phyloP scores from a whole-genome alignment of 192 early-diverging fungal genomes.

The Dissophora ornata region DNA sequence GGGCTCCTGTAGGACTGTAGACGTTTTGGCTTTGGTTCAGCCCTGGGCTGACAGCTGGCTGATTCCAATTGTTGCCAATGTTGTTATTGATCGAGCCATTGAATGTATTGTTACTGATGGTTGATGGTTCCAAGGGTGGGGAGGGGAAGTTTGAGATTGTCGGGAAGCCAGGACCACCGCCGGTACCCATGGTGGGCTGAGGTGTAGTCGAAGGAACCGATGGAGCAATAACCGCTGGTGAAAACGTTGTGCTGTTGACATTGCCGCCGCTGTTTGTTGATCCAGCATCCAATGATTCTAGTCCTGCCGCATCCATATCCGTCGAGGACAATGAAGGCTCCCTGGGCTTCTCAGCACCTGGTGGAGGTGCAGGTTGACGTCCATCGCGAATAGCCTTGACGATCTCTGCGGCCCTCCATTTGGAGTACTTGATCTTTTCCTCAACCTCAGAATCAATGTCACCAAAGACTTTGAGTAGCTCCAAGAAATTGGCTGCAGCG shows the following conservation, averaged over 20 bases:
- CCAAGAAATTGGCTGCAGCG: slow-evolving; percentile 90
- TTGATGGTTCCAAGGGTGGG: slow-evolving; percentile 26
- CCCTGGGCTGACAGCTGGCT: slow-evolving; percentile 10
- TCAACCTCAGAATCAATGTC: slow-evolving; percentile 74
- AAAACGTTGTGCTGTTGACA: neutral
- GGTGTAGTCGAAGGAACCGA: slow-evolving; percentile 1
- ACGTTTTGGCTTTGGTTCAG: slow-evolving; percentile 24
- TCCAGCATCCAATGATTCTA: slow-evolving; percentile 2
- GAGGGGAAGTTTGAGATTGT: slow-evolving; percentile 48
- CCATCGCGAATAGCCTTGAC: slow-evolving; percentile 92
- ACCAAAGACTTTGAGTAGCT: slow-evolving; percentile 87
- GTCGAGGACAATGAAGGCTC: neutral
- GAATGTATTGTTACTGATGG: neutral
- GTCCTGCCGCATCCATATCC: slow-evolving; percentile 3
- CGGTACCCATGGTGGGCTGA: neutral
- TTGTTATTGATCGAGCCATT: slow-evolving; percentile 5
- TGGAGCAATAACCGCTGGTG: slow-evolving; percentile 1
- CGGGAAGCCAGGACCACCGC: slow-evolving; percentile 21
- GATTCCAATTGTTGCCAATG: slow-evolving; percentile 6
- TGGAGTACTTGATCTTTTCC: slow-evolving; percentile 95
- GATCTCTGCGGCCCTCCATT: slow-evolving; percentile 96
- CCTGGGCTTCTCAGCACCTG: slow-evolving; percentile 54
- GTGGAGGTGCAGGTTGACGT: slow-evolving; percentile 70
- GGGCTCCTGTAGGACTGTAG: slow-evolving; percentile 24
- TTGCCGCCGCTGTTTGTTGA: neutral